Conservation (phyloP, 139 green algal species). For the Nannochloris sp. region DNA sequence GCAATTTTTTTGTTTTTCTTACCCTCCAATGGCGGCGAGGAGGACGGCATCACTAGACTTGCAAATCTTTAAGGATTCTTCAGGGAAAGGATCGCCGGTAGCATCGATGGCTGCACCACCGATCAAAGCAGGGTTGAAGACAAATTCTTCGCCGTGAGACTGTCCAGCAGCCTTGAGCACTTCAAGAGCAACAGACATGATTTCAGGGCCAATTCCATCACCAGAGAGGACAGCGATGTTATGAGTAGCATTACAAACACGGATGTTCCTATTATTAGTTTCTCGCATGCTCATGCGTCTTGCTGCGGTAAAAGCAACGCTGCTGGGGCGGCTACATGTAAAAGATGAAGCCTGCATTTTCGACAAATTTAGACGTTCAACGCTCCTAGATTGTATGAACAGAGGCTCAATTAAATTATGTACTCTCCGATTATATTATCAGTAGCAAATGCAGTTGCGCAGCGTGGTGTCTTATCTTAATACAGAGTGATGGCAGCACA, state of each 20-base stretch:
- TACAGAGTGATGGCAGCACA: too few species aligned
- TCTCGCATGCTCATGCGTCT: too few species aligned
- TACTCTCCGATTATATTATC: too few species aligned
- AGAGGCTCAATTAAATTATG: too few species aligned
- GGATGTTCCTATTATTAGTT: too few species aligned
- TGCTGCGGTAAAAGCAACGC: not conserved
- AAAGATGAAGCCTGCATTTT: too few species aligned
- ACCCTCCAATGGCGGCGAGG: conserved; percentile 87
- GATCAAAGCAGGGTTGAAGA: conserved; percentile 77
- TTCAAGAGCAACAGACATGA: conserved; percentile 75
- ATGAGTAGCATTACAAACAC: conserved; percentile 41
- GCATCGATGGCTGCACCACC: conserved; percentile 94
- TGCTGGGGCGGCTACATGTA: not conserved
- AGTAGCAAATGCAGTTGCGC: too few species aligned
- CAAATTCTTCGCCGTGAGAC: conserved; percentile 63
- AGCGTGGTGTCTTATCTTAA: too few species aligned
- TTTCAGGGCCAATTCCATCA: conserved; percentile 98
- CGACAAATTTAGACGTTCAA: too few species aligned
- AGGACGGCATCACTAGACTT: conserved; percentile 86
- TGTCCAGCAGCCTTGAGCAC: conserved; percentile 65
- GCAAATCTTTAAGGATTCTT: conserved; percentile 76
- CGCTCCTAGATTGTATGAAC: too few species aligned
- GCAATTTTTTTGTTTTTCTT: conserved; percentile 1
- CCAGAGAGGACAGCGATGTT: conserved; percentile 85
- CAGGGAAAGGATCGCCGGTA: conserved; percentile 75